Percentiles rank a stretch among this genome's conserved stretches.
Evolutionary conservation across 129 eudicot genomes (phyloP).

Genomic region (Flaveria trinervia): DNA sequence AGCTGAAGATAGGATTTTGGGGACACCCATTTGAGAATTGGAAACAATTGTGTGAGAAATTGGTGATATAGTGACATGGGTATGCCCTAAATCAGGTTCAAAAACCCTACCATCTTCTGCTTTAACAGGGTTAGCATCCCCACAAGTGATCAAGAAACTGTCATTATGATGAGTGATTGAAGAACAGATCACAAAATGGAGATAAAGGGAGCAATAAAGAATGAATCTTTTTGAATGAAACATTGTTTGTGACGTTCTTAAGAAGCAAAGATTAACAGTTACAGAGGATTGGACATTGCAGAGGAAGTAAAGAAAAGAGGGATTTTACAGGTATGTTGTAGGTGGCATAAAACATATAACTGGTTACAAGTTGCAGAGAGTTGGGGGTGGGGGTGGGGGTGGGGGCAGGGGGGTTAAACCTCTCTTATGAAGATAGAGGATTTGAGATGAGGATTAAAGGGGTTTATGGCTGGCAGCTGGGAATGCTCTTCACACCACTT

Average conservation of each 20-base stretch:
- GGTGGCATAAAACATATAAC: conserved; percentile 31
- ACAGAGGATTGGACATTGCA: conserved; percentile 24
- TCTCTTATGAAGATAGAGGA: conserved; percentile 30
- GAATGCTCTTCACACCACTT: conserved; percentile 20
- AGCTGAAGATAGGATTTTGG: conserved; percentile 45
- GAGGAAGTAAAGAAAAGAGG: conserved; percentile 24
- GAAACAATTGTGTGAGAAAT: conserved; percentile 37
- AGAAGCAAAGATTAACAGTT: conserved; percentile 3
- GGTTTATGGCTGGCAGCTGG: conserved; percentile 43
- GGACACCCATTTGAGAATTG: conserved; percentile 28
- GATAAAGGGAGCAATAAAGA: conserved; percentile 17
- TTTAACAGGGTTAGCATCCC: conserved; percentile 34
- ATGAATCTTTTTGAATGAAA: conserved; percentile 27
- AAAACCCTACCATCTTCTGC: conserved; percentile 51
- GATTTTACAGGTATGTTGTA: conserved; percentile 24
- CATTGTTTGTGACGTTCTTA: conserved; percentile 22
- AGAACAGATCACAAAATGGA: conserved; percentile 32
- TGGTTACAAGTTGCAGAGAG: conserved; percentile 34
- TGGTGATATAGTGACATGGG: conserved; percentile 37
- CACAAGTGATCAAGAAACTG: conserved; percentile 47
- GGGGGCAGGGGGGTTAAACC: conserved; percentile 5
- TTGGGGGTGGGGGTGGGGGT: conserved; percentile 2
- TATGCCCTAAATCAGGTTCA: conserved; percentile 44
- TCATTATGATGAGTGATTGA: conserved; percentile 36
- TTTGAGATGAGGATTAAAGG: conserved; percentile 37